These are phyloP conservation scores for Noccaea caerulescens DNA, from an alignment of 345 rosid species.

Conservation along the genomic window DNA sequence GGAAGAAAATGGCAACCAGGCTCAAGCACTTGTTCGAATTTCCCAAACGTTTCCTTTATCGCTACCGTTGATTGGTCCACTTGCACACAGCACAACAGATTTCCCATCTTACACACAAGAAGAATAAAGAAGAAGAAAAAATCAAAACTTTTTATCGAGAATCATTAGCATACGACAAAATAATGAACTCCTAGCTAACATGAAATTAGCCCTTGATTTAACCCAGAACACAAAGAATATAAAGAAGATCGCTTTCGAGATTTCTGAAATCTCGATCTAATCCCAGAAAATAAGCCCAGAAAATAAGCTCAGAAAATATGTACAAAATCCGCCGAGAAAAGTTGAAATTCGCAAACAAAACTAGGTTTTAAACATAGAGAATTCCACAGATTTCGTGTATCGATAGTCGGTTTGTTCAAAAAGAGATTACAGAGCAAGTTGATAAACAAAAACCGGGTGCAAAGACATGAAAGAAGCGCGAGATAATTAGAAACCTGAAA, in stretches of 20 bases:
- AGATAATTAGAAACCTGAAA: not conserved
- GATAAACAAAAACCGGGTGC: not conserved
- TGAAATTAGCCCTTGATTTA: not conserved
- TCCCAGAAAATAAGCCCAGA: not conserved
- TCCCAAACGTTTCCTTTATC: constrained; percentile 61
- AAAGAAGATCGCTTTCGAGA: not conserved
- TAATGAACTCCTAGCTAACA: not conserved
- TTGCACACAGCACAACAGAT: constrained; percentile 55
- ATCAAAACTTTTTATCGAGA: not conserved
- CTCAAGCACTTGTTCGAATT: constrained; percentile 60
- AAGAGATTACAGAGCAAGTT: constrained; percentile 5
- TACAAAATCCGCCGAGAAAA: not conserved
- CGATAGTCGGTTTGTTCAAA: not conserved
- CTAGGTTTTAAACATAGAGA: not conserved
- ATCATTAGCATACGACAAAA: constrained; percentile 5
- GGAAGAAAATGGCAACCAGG: constrained; percentile 75
- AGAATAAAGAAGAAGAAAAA: no score
- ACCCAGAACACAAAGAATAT: not conserved
- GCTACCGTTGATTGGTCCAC: constrained; percentile 67
- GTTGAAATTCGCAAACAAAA: not conserved
- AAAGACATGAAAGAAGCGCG: not conserved
- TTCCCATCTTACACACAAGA: constrained; percentile 50
- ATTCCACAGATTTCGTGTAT: not conserved
- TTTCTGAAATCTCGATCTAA: constrained; percentile 7
- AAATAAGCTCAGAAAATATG: not conserved